phyloP scores from a whole-genome alignment of 2,329 filamentous ascomycete genomes.

The Epichloe sp. region DNA sequence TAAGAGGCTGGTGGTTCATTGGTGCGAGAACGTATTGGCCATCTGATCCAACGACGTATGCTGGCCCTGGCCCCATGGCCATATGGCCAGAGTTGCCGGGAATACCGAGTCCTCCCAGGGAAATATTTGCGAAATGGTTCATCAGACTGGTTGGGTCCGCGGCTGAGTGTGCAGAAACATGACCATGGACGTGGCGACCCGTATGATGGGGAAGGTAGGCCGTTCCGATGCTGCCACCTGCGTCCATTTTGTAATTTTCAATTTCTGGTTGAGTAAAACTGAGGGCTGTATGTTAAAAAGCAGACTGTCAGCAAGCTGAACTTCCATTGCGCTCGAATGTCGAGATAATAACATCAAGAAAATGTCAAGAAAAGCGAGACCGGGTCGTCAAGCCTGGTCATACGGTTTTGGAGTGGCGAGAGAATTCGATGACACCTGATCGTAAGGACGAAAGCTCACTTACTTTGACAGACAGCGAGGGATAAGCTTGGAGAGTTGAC shows the following conservation, averaged over 20 bases:
- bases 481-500: conserved; percentile 17
- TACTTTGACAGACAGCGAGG: conserved; percentile 18
- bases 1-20: conserved; percentile 22
- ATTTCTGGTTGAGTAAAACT: conserved; percentile 21
- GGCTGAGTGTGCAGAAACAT: conserved; percentile 16
- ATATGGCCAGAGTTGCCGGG: conserved; percentile 15
- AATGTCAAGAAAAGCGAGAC: neutral
- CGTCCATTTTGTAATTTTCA: conserved; percentile 22
- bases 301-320: neutral
- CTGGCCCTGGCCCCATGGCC: conserved; percentile 21
- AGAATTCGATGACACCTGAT: neutral
- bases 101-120: conserved; percentile 23
- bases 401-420: neutral
- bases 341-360: neutral
- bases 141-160: conserved; percentile 19
- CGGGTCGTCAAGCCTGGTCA: neutral
- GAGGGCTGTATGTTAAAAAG: conserved; percentile 10
- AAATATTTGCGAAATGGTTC: conserved; percentile 25
- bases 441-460: conserved; percentile 3
- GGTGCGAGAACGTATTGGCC: conserved; percentile 25
- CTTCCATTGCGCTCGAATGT: neutral
- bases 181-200: conserved; percentile 17
- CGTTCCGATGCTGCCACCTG: conserved; percentile 16
- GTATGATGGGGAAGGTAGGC: conserved; percentile 19
- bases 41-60: conserved; percentile 26